Evolutionary conservation across 768 basidiomycete species (phyloP).

Genomic region (Psilocybe tampanensis): DNA sequence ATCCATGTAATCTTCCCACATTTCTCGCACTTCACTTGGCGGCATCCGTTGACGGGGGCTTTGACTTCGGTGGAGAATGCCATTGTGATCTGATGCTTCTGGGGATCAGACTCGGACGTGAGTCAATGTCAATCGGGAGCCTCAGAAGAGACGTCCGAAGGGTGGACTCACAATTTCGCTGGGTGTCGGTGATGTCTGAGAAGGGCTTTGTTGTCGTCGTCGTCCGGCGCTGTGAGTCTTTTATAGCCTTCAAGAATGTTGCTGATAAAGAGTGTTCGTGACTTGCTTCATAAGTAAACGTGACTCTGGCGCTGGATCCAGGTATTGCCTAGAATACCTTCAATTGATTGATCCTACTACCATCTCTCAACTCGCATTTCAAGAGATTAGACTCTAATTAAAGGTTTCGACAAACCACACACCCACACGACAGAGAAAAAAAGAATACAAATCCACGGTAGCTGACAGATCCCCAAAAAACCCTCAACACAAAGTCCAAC

Average conservation of each 20-base stretch:
- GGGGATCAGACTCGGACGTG: background rate
- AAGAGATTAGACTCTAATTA: too few relatives aligned
- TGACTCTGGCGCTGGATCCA: background rate
- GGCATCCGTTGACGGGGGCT: constrained; percentile 56
- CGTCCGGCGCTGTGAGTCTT: background rate
- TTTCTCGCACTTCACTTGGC: constrained; percentile 53
- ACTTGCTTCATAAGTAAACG: constrained; percentile 2
- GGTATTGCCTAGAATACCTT: background rate
- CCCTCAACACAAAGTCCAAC: too few relatives aligned
- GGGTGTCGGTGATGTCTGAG: background rate
- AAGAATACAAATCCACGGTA: too few relatives aligned
- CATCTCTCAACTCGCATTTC: background rate
- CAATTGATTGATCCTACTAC: background rate
- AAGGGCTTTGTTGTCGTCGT: background rate
- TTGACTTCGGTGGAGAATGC: constrained; percentile 15
- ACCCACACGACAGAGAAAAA: too few relatives aligned
- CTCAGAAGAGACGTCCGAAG: background rate
- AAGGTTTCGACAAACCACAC: too few relatives aligned
- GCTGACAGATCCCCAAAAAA: too few relatives aligned
- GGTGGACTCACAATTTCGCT: background rate
- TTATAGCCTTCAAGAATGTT: background rate
- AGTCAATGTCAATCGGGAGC: background rate
- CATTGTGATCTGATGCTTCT: constrained; percentile 19
- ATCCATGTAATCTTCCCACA: constrained; percentile 76
- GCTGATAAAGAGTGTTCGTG: constrained; percentile 3